Evolutionary conservation across 23 red algal genomes (phyloP).

Genomic region (Gracilariopsis chorda): DNA sequence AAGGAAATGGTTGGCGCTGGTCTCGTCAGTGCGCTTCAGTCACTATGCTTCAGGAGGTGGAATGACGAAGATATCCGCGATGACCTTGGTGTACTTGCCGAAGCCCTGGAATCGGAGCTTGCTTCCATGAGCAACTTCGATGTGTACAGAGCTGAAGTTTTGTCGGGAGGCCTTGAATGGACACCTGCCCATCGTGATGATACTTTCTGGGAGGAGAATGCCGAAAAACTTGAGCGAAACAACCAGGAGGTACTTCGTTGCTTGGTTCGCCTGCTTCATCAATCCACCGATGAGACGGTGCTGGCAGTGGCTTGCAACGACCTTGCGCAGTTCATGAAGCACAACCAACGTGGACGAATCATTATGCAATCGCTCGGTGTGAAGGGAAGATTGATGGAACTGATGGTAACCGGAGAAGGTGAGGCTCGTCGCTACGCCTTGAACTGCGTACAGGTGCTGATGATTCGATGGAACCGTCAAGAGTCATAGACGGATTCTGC

Average conservation of each 20-base stretch:
- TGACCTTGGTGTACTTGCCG: slow-evolving; percentile 66
- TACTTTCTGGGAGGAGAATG: slow-evolving; percentile 86
- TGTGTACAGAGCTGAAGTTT: slow-evolving; percentile 84
- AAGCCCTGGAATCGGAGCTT: slow-evolving; percentile 63
- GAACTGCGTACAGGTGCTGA: slow-evolving; percentile 75
- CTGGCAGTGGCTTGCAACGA: slow-evolving; percentile 87
- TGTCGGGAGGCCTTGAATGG: slow-evolving; percentile 87
- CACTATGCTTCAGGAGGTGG: slow-evolving; percentile 68
- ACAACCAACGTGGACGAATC: slow-evolving; percentile 70
- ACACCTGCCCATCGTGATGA: slow-evolving; percentile 85
- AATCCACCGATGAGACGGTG: slow-evolving; percentile 67
- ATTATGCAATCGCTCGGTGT: slow-evolving; percentile 75
- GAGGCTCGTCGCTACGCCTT: slow-evolving; percentile 75
- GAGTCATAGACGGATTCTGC: neutral
- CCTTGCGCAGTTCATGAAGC: slow-evolving; percentile 83
- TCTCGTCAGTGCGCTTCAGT: slow-evolving; percentile 54
- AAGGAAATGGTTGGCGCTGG: slow-evolving; percentile 97
- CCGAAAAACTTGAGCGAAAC: slow-evolving; percentile 76
- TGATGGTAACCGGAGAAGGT: slow-evolving; percentile 80
- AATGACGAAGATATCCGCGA: slow-evolving; percentile 81
- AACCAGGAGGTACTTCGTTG: slow-evolving; percentile 76
- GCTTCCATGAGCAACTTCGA: slow-evolving; percentile 88
- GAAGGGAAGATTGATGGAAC: slow-evolving; percentile 90
- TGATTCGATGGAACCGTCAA: slow-evolving; percentile 67
- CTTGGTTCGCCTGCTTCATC: slow-evolving; percentile 64